phyloP scores from a whole-genome alignment of 106 monocot genomes.

The Allium sativum region DNA sequence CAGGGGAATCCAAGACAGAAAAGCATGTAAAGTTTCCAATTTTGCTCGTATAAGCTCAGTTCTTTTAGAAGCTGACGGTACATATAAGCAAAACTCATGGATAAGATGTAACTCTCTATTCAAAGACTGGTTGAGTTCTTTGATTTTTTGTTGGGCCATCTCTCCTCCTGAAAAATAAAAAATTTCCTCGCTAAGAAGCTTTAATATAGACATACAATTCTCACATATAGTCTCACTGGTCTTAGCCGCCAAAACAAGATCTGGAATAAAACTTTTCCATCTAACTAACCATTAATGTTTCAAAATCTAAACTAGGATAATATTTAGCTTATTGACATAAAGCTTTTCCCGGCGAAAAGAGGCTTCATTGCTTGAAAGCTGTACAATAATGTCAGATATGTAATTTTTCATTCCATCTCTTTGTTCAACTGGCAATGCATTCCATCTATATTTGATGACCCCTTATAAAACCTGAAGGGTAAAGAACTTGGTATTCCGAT shows the following conservation, averaged over 20 bases:
- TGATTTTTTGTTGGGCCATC: slow-evolving; percentile 97
- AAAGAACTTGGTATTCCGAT: slow-evolving; percentile 93
- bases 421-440: slow-evolving; percentile 93
- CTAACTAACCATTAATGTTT: slow-evolving; percentile 98
- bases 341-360: slow-evolving; percentile 79
- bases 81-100: slow-evolving; percentile 95
- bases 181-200: slow-evolving; percentile 99
- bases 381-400: slow-evolving; percentile 96
- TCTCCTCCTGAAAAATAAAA: slow-evolving; percentile 99
- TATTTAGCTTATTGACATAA: slow-evolving; percentile 94
- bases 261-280: slow-evolving; percentile 92
- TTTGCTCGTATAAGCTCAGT: slow-evolving; percentile 89
- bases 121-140: slow-evolving; percentile 86
- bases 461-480: slow-evolving; percentile 95
- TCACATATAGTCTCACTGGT: slow-evolving; percentile 96
- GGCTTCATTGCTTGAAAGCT: slow-evolving; percentile 94
- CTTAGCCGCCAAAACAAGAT: slow-evolving; percentile 93
- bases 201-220: slow-evolving; percentile 98
- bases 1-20: slow-evolving; percentile 95
- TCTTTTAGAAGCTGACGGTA: slow-evolving; percentile 86
- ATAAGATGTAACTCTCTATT: slow-evolving; percentile 99
- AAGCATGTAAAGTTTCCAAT: slow-evolving; percentile 92
- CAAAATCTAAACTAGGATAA: slow-evolving; percentile 94
- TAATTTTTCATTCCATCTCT: slow-evolving; percentile 98
- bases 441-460: slow-evolving; percentile 97